Base-by-base conservation (phyloP, 257 asterid genomes). In the Forsythia viridissima region DNA sequence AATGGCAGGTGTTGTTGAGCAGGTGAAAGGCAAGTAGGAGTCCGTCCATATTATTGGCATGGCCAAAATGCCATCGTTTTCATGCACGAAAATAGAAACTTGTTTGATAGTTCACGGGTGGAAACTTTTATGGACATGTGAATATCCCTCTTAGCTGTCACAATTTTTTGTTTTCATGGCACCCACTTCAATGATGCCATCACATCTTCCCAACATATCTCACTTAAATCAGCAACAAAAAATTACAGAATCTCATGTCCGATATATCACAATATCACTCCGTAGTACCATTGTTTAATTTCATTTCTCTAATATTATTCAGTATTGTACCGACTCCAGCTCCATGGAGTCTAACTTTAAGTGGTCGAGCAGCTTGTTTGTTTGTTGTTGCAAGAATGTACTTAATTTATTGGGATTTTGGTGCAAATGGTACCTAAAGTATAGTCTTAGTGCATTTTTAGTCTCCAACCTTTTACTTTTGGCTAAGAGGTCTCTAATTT, bases 111-210 rank as follows among this genome's bases (percentile, higher is more conserved):
- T 18, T 63, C 70, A 63, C 70, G 40, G 39, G 70, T 63, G 4
- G 70, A 63, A 63, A 76, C 40, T 24, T 30, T 38, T 68, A 79
- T 51, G 75, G 39, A 76, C 79, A 76, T 76, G 79, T 79, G 84
- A 79, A 67, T 30, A 30, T 30, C 34, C 67, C 15, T 6, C 24
- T 24, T 34, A 4, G 13, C 20, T 16, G 9, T 71, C 16, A 7
- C 12, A 4, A 3, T 3, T 48, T 20, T 57, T 82, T 16, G 70
- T 24, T 63, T 9, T 21, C 38, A 8, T 41, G 74, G 77, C 82
- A 24, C 74, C 77, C 80, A 70, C 40, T 78, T 63, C 82, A 30
- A 30, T 4, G 21, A 3, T 24, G 69, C 21, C 36, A 24, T 57
- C 4, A 57, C 66, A n/a, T 55, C 66, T n/a, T 57, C 66, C 66